Conservation (phyloP, 805 yeast genomes). For the Candida coquimbonensis region DNA sequence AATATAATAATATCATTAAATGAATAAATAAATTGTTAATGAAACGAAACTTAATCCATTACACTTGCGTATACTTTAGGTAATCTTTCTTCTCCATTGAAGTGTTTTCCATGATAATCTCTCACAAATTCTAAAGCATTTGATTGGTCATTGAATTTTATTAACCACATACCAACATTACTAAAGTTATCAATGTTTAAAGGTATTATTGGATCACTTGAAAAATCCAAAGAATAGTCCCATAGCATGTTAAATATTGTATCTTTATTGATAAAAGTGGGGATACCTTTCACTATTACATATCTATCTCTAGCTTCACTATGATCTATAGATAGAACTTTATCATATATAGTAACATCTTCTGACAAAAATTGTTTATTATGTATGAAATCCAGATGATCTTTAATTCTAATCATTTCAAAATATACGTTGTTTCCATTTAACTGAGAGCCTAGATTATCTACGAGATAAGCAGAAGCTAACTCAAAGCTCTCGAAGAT, state of each 20-base stretch:
- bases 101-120: constrained; percentile 41
- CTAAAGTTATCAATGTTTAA: constrained; percentile 9
- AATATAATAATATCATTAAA: not conserved
- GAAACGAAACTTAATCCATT: not conserved
- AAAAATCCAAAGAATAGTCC: constrained; percentile 39
- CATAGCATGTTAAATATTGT: constrained; percentile 35
- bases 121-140: constrained; percentile 48
- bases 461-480: constrained; percentile 47
- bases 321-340: not conserved
- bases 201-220: constrained; percentile 8
- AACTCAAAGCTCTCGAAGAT: constrained; percentile 39
- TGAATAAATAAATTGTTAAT: no score
- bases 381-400: constrained; percentile 13
- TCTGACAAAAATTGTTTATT: constrained; percentile 2
- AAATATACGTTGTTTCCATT: constrained; percentile 44
- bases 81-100: constrained; percentile 22
- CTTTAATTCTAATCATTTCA: constrained; percentile 30
- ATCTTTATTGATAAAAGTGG: constrained; percentile 32
- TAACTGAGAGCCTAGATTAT: constrained; percentile 39
- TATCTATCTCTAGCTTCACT: constrained; percentile 19
- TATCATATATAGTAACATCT: not conserved
- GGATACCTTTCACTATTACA: constrained; percentile 39
- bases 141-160: constrained; percentile 36
- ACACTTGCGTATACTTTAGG: constrained; percentile 27
- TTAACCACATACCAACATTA: constrained; percentile 23